Evolutionary conservation across 495 filamentous ascomycete genomes (phyloP).

Genomic region (Neurospora tetraspora): DNA sequence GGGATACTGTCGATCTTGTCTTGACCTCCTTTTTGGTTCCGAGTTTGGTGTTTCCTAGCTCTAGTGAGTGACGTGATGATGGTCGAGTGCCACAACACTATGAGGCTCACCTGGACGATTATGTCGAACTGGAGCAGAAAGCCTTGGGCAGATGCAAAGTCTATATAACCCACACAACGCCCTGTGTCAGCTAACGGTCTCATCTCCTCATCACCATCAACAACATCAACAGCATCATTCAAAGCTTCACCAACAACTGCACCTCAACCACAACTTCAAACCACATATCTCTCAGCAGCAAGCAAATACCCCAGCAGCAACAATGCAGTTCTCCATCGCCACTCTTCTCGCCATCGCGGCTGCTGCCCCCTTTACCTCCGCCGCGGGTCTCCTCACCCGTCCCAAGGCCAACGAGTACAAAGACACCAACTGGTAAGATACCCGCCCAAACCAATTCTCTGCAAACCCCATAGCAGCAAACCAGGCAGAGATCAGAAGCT

Average conservation of each 20-base stretch:
- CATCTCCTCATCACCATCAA: background rate
- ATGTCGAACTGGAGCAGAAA: background rate
- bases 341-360: background rate
- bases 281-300: background rate
- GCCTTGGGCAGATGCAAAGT: background rate
- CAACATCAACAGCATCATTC: background rate
- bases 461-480: background rate
- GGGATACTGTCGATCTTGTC: background rate
- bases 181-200: background rate
- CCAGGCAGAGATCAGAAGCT: background rate
- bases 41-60: background rate
- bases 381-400: background rate
- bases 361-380: background rate
- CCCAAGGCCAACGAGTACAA: background rate
- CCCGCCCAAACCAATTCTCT: background rate
- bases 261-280: background rate
- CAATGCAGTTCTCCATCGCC: background rate
- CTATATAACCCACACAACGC: background rate
- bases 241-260: background rate
- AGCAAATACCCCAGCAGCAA: background rate
- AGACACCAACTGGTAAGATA: background rate
- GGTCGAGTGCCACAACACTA: background rate
- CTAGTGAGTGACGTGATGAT: background rate
- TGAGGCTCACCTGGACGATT: background rate
- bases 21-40: background rate